A percentile compares a stretch with the other conserved stretches of the same genome.
Conservation (phyloP, 23 red algal species). For the Gracilariopsis chorda region DNA sequence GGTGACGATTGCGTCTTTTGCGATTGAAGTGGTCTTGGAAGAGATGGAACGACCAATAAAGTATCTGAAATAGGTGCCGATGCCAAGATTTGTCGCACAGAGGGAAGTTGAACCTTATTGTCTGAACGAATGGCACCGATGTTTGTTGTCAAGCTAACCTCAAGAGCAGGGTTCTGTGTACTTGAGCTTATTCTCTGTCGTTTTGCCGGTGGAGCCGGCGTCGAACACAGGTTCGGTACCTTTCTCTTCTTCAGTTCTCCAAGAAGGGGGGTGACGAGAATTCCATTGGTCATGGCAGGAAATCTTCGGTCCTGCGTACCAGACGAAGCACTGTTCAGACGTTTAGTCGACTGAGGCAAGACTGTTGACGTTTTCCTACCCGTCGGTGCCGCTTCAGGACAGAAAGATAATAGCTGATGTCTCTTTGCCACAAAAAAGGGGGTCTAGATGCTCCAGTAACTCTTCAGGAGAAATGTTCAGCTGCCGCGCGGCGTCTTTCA, state of each 20-base stretch:
- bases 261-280: not conserved
- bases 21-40: not conserved
- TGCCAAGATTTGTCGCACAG: constrained; percentile 7
- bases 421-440: too few species aligned
- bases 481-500: constrained; percentile 35
- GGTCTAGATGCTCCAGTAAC: constrained; percentile 13
- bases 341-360: too few species aligned
- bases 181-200: not conserved
- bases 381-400: too few species aligned
- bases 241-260: constrained; percentile 8
- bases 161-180: not conserved
- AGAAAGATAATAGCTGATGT: too few species aligned
- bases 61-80: not conserved
- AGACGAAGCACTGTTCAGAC: too few species aligned
- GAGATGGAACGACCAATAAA: not conserved
- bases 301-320: too few species aligned
- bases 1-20: too few species aligned
- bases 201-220: not conserved
- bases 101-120: not conserved
- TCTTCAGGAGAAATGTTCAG: not conserved
- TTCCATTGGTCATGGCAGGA: too few species aligned
- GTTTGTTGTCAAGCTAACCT: not conserved
- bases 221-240: not conserved
- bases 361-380: too few species aligned
- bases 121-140: not conserved